Evolutionary conservation across 352 stramenopile genomes (phyloP).

Genomic region (Phytophthora cajani): DNA sequence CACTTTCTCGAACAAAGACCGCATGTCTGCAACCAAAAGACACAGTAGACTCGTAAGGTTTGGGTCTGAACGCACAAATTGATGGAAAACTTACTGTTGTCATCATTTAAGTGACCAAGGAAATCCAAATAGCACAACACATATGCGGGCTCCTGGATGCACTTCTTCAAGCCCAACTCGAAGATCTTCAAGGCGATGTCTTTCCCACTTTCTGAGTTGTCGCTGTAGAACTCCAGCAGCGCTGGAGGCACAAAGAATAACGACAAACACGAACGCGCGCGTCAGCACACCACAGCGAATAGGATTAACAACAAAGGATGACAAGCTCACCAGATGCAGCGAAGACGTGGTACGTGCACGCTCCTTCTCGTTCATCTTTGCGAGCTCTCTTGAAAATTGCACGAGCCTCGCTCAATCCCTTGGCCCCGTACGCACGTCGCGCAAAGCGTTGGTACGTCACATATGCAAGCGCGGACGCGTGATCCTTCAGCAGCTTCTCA

Average conservation of each 20-base stretch:
- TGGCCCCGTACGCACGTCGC: conserved; percentile 73
- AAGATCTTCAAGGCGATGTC: conserved; percentile 92
- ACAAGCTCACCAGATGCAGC: conserved; percentile 69
- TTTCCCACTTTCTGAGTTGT: conserved; percentile 81
- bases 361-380: conserved; percentile 84
- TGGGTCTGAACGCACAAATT: background rate
- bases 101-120: conserved; percentile 86
- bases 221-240: conserved; percentile 87
- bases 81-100: conserved; percentile 76
- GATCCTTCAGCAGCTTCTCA: conserved; percentile 78
- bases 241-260: conserved; percentile 43
- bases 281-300: background rate
- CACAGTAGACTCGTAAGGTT: conserved; percentile 1
- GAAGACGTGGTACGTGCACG: conserved; percentile 86
- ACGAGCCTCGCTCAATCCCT: conserved; percentile 78
- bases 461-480: conserved; percentile 79
- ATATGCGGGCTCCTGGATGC: conserved; percentile 86
- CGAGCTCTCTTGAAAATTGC: conserved; percentile 83
- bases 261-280: conserved; percentile 7
- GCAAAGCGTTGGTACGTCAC: conserved; percentile 89
- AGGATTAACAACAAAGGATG: background rate
- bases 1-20: conserved; percentile 89
- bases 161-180: conserved; percentile 88
- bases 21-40: conserved; percentile 72
- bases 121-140: conserved; percentile 89